These are phyloP conservation scores for Cephaloascus albidus DNA, from an alignment of 805 yeast species.

Conservation along the genomic window DNA sequence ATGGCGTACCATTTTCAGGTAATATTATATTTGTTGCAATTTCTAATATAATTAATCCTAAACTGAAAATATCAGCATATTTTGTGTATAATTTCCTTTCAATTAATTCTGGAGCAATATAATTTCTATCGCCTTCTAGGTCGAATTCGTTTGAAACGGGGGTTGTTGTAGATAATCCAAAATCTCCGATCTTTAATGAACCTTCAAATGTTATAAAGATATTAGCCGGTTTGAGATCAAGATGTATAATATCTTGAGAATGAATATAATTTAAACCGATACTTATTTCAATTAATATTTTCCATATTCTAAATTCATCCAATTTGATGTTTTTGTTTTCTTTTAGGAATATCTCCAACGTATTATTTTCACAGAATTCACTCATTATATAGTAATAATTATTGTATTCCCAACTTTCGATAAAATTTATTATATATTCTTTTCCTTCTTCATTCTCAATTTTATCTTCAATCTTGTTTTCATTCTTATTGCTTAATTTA, in stretches of 20 bases:
- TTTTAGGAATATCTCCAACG: conserved; percentile 68
- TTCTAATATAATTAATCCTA: conserved; percentile 88
- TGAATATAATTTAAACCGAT: conserved; percentile 79
- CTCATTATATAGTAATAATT: conserved; percentile 83
- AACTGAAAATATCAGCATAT: conserved; percentile 91
- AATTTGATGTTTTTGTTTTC: conserved; percentile 68
- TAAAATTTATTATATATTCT: conserved; percentile 68
- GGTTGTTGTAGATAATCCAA: conserved; percentile 82
- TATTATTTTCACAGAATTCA: conserved; percentile 92
- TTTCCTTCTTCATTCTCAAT: conserved; percentile 58
- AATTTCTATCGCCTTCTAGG: conserved; percentile 94
- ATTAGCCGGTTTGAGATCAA: conserved; percentile 94
- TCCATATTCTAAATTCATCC: conserved; percentile 98
- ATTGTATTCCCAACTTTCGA: conserved; percentile 80
- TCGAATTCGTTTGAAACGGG: conserved; percentile 73
- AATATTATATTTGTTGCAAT: conserved; percentile 91
- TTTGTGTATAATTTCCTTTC: conserved; percentile 75
- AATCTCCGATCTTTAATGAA: conserved; percentile 87
- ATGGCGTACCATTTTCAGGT: conserved; percentile 93
- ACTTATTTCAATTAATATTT: conserved; percentile 76
- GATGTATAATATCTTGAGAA: conserved; percentile 61
- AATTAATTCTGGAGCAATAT: conserved; percentile 94
- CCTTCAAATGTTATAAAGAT: conserved; percentile 94
- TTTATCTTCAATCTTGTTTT: conserved; percentile 13
- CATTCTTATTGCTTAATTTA: conserved; percentile 23